Evolutionary conservation across 176 grass and related monocot genomes (phyloP).

Genomic region (Carex cristatella): DNA sequence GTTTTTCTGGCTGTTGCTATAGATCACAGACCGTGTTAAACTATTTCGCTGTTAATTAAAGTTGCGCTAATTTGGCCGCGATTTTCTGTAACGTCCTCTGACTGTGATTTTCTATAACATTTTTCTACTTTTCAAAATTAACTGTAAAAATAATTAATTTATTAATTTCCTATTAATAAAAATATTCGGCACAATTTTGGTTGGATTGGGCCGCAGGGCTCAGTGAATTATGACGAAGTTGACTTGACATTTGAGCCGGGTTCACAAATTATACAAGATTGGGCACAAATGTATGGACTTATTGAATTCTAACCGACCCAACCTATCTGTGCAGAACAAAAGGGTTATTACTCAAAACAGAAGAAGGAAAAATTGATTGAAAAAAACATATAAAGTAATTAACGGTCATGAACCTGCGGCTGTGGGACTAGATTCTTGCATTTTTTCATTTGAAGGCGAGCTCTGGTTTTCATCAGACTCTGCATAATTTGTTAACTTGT

Average conservation of each 20-base stretch:
- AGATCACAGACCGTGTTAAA: too few species aligned
- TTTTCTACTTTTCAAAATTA: too few species aligned
- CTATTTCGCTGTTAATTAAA: too few species aligned
- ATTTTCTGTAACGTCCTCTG: too few species aligned
- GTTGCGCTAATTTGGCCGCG: too few species aligned
- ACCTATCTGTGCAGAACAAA: background rate
- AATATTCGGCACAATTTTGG: too few species aligned
- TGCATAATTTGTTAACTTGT: background rate
- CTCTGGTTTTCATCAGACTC: background rate
- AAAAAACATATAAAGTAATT: background rate
- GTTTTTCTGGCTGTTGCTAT: too few species aligned
- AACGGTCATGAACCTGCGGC: background rate
- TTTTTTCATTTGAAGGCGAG: background rate
- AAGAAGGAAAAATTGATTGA: background rate
- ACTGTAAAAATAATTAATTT: too few species aligned
- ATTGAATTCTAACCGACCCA: background rate
- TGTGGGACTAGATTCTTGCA: slow-evolving; percentile 3
- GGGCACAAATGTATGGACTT: background rate
- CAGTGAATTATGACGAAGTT: background rate
- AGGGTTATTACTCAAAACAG: background rate
- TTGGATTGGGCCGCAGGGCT: background rate
- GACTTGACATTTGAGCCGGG: background rate
- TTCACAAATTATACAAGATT: background rate
- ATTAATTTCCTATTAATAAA: too few species aligned
- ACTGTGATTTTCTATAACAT: too few species aligned